A percentile compares a stretch with the other conserved stretches of the same genome.
Conservation (phyloP, 371 early-diverging fungal genomes). For the Coemansia sp. region DNA sequence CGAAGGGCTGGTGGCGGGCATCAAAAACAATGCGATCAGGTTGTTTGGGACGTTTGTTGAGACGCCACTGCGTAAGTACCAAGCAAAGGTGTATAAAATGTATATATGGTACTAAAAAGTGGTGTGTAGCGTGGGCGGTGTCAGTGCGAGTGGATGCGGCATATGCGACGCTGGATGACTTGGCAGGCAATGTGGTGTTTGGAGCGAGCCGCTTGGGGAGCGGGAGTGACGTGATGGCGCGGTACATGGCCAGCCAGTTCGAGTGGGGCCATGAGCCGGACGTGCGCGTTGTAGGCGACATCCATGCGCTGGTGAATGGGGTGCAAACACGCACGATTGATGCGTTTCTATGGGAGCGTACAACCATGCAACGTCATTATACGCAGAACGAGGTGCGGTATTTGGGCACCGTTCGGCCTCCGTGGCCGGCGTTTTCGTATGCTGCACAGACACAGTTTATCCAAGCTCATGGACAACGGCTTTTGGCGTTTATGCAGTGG, state of each 20-base stretch:
- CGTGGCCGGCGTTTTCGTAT: slow-evolving; percentile 86
- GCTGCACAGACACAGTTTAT: slow-evolving; percentile 65
- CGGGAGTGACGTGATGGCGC: slow-evolving; percentile 85
- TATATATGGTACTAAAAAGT: background rate
- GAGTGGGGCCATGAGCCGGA: slow-evolving; percentile 62
- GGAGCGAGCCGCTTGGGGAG: slow-evolving; percentile 79
- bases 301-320: slow-evolving; percentile 73
- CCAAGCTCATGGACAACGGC: slow-evolving; percentile 30
- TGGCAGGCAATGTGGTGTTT: slow-evolving; percentile 61
- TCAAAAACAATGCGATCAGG: slow-evolving; percentile 61
- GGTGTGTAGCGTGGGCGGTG: slow-evolving; percentile 65
- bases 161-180: slow-evolving; percentile 59
- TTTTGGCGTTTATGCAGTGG: slow-evolving; percentile 53
- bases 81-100: background rate
- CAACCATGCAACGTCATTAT: slow-evolving; percentile 83
- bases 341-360: slow-evolving; percentile 85
- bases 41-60: slow-evolving; percentile 78
- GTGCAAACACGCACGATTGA: slow-evolving; percentile 64
- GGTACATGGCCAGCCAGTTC: slow-evolving; percentile 69
- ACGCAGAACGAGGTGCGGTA: slow-evolving; percentile 68
- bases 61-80: slow-evolving; percentile 67
- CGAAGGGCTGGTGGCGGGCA: slow-evolving; percentile 79
- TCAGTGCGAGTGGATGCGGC: slow-evolving; percentile 59
- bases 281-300: slow-evolving; percentile 69
- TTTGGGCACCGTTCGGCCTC: slow-evolving; percentile 77